These are phyloP conservation scores for Panus rudis DNA, from an alignment of 768 basidiomycete species.

Conservation along the genomic window DNA sequence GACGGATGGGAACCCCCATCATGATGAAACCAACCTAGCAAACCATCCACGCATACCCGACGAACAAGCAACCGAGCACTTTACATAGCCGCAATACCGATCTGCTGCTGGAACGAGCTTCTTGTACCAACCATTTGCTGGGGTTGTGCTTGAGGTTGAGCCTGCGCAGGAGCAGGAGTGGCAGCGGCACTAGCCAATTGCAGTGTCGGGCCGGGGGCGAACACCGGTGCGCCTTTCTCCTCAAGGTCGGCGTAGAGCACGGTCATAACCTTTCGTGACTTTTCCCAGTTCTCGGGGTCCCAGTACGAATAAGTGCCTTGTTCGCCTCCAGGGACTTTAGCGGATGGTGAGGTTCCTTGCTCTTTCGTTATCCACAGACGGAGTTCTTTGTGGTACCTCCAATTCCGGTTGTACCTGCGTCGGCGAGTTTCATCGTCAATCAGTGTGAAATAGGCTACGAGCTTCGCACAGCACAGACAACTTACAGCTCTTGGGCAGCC, in stretches of 20 bases:
- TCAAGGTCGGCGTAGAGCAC: conserved; percentile 70
- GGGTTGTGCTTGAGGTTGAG: neutral
- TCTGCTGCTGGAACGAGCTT: too few species aligned
- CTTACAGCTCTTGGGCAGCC: conserved; percentile 91
- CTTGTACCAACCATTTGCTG: conserved; percentile 9
- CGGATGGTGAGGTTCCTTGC: conserved; percentile 65
- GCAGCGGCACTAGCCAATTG: conserved; percentile 10
- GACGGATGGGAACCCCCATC: too few species aligned
- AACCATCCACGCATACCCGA: too few species aligned
- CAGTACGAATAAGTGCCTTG: conserved; percentile 88
- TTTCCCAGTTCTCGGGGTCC: conserved; percentile 75
- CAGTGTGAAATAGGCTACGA: too few species aligned
- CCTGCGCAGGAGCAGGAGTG: neutral
- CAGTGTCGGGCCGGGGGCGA: conserved; percentile 34
- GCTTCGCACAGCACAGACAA: conserved; percentile 18
- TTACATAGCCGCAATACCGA: too few species aligned
- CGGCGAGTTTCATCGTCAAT: conserved; percentile 9
- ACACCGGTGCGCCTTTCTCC: conserved; percentile 63
- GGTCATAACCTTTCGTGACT: conserved; percentile 72
- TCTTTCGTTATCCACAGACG: conserved; percentile 86
- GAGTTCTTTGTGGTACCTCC: conserved; percentile 93
- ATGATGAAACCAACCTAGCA: too few species aligned
- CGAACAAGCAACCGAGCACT: too few species aligned
- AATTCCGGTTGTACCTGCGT: conserved; percentile 88
- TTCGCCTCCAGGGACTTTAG: conserved; percentile 76